phyloP scores from a whole-genome alignment of 306 rosid species.

The Oemleria cerasiformis region DNA sequence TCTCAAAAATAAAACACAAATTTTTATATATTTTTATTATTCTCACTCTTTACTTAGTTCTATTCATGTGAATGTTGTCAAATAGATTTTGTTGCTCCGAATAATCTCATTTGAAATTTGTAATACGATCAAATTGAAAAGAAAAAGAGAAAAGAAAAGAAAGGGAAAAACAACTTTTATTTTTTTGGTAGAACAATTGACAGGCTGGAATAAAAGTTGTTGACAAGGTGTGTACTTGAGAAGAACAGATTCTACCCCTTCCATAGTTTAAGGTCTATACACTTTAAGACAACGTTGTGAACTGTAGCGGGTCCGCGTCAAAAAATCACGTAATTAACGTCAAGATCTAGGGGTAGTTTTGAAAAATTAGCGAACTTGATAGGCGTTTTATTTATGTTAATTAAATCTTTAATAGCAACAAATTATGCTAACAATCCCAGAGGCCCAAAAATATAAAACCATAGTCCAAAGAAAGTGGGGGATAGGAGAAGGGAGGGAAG shows the following conservation, averaged over 20 bases:
- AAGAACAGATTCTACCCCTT: conserved; percentile 34
- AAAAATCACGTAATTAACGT: conserved; percentile 26
- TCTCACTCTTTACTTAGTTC: no score
- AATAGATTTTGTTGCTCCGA: no score
- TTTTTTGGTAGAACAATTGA: background rate
- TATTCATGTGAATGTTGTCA: no score
- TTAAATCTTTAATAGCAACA: conserved; percentile 21
- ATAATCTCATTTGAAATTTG: background rate
- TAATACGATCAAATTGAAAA: background rate
- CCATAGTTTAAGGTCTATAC: conserved; percentile 12
- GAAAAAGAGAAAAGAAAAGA: no score
- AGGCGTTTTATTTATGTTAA: conserved; percentile 31
- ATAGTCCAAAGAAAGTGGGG: conserved; percentile 35
- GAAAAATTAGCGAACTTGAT: background rate
- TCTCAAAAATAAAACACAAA: no score
- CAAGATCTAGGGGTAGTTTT: conserved; percentile 20
- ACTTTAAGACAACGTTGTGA: conserved; percentile 20
- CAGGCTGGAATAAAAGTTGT: background rate
- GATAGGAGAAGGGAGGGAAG: conserved; percentile 5
- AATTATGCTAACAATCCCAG: conserved; percentile 3
- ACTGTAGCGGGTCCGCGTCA: conserved; percentile 15
- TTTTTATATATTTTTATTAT: no score
- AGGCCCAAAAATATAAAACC: conserved; percentile 1
- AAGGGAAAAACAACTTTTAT: background rate
- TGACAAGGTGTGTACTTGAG: background rate